phyloP scores from a whole-genome alignment of 345 rosid species.

The Eucalyptus curtisii region DNA sequence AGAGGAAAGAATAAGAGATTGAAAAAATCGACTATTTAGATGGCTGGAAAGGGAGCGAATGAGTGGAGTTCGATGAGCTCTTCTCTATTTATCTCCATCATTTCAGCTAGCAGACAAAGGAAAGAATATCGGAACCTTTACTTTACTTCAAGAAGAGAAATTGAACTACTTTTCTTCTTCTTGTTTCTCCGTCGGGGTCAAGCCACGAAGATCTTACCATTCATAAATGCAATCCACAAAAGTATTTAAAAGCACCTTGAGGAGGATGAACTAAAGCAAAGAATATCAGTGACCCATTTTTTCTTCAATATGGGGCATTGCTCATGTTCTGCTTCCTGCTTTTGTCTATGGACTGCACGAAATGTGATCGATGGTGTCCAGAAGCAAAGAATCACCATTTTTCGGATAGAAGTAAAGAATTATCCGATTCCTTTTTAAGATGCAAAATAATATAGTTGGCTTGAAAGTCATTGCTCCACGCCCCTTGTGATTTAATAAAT shows the following conservation, averaged over 20 bases:
- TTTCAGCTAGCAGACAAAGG: background rate
- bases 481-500: background rate
- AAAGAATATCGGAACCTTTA: background rate
- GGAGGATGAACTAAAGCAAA: no score
- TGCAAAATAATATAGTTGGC: background rate
- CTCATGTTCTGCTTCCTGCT: no score
- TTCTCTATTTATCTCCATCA: background rate
- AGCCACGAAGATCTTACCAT: background rate
- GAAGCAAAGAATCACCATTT: background rate
- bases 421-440: background rate
- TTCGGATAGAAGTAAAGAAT: background rate
- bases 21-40: background rate
- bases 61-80: background rate
- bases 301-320: no score
- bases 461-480: background rate
- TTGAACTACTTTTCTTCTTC: background rate
- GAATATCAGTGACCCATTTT: no score
- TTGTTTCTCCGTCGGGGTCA: background rate
- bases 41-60: background rate
- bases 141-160: background rate
- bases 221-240: background rate
- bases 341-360: no score
- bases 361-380: no score
- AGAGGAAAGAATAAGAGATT: background rate
- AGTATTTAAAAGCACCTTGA: background rate